phyloP scores from a whole-genome alignment of 2,329 filamentous ascomycete genomes.

The Periconia digitata region DNA sequence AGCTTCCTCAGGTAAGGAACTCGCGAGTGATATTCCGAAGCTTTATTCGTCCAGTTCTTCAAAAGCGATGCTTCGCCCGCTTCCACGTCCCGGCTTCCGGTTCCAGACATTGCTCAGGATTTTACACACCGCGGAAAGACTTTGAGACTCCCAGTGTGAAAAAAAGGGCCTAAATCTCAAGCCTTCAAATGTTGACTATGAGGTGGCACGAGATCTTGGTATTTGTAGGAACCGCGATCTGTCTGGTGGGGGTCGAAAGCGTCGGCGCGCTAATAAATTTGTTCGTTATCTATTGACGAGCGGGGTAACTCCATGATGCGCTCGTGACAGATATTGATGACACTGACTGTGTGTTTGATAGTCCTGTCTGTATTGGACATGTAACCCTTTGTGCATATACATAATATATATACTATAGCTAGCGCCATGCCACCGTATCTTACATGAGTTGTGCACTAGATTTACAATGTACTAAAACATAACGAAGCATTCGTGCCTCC shows the following conservation, averaged over 20 bases:
- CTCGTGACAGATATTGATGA: slow-evolving; percentile 18
- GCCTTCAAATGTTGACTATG: no score
- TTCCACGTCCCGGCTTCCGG: slow-evolving; percentile 13
- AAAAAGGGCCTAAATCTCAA: no score
- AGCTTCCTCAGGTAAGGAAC: slow-evolving; percentile 59
- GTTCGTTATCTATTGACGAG: slow-evolving; percentile 8
- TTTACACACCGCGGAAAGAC: no score
- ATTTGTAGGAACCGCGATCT: slow-evolving; percentile 2
- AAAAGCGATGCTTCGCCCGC: slow-evolving; percentile 19
- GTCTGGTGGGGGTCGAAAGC: slow-evolving; percentile 7
- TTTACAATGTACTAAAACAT: slow-evolving; percentile 65
- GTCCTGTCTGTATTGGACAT: no score
- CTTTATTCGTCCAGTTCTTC: slow-evolving; percentile 34
- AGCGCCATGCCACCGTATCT: neutral
- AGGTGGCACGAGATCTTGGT: neutral
- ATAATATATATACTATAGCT: neutral
- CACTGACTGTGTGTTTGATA: neutral
- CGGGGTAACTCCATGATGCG: slow-evolving; percentile 18
- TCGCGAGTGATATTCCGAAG: slow-evolving; percentile 51
- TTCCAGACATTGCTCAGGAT: slow-evolving; percentile 14
- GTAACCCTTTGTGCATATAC: no score
- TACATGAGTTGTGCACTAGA: no score
- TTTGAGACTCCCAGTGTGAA: no score
- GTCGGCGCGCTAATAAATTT: slow-evolving; percentile 8
- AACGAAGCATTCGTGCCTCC: slow-evolving; percentile 93